Conservation (phyloP, 768 basidiomycete genomes). For the Strobilomyces confusus region DNA sequence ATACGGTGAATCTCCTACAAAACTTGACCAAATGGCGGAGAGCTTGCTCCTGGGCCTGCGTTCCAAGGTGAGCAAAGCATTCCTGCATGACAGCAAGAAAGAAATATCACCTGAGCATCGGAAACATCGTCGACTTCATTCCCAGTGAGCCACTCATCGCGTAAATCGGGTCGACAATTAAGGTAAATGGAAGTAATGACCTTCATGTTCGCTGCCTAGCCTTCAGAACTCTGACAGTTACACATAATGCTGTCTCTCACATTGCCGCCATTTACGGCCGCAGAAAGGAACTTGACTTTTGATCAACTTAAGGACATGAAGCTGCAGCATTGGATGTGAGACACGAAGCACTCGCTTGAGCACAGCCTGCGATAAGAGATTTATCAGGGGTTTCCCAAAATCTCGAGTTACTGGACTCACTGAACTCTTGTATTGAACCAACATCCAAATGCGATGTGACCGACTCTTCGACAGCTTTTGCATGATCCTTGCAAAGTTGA, state of each 20-base stretch:
- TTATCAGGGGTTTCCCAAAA: slow-evolving; percentile 3
- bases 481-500: slow-evolving; percentile 97
- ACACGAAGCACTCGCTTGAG: slow-evolving; percentile 93
- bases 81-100: slow-evolving; percentile 1
- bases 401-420: slow-evolving; percentile 42
- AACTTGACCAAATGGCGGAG: slow-evolving; percentile 92
- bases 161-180: slow-evolving; percentile 92
- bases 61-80: slow-evolving; percentile 10
- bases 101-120: slow-evolving; percentile 73
- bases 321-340: slow-evolving; percentile 88
- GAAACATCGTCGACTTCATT: slow-evolving; percentile 86
- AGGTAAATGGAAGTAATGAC: slow-evolving; percentile 98
- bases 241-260: slow-evolving; percentile 42
- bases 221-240: slow-evolving; percentile 9
- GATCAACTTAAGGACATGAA: slow-evolving; percentile 94
- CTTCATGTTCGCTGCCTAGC: slow-evolving; percentile 89
- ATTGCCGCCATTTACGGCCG: slow-evolving; percentile 96
- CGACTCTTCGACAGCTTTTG: slow-evolving; percentile 96
- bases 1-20: slow-evolving; percentile 52
- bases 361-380: slow-evolving; percentile 62
- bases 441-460: slow-evolving; percentile 90
- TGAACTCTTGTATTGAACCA: slow-evolving; percentile 97
- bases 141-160: slow-evolving; percentile 96
- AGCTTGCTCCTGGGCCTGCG: slow-evolving; percentile 90
- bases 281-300: slow-evolving; percentile 99